These are phyloP conservation scores for Stephania japonica DNA, from an alignment of 164 flowering plant genomes.

Conservation along the genomic window DNA sequence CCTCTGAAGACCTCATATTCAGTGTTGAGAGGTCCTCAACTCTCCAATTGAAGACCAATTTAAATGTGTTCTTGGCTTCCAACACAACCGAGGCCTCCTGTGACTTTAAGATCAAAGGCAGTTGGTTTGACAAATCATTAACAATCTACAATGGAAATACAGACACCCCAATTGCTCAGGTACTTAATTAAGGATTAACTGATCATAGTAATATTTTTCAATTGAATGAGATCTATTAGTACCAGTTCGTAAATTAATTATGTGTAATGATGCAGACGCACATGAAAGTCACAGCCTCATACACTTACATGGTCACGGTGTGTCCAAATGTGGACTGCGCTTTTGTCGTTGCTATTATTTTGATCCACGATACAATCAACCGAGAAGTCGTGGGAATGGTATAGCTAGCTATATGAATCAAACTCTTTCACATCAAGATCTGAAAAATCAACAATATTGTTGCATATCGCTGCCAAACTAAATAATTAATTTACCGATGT, in stretches of 20 bases:
- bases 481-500: no score
- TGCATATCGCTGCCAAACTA: no score
- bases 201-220: no score
- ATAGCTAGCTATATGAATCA: no score
- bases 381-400: not conserved
- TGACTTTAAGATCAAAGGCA: constrained; percentile 36
- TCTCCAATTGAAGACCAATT: constrained; percentile 28
- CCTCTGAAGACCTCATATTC: constrained; percentile 22
- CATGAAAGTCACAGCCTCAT: constrained; percentile 16
- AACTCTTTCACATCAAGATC: no score
- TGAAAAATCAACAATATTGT: no score
- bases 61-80: constrained; percentile 22
- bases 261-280: constrained; percentile 19
- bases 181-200: constrained; percentile 18
- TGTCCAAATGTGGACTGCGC: constrained; percentile 26
- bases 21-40: constrained; percentile 26
- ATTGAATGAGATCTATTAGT: no score
- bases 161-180: constrained; percentile 26
- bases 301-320: constrained; percentile 20
- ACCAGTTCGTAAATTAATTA: no score
- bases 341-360: constrained; percentile 19
- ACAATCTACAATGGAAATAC: constrained; percentile 21
- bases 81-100: constrained; percentile 22
- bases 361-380: constrained; percentile 20
- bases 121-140: constrained; percentile 33